Evolutionary conservation across 805 yeast species (phyloP), one percentile per base, ranked within the genome.

Genomic region (Yarrowia keelungensis): DNA sequence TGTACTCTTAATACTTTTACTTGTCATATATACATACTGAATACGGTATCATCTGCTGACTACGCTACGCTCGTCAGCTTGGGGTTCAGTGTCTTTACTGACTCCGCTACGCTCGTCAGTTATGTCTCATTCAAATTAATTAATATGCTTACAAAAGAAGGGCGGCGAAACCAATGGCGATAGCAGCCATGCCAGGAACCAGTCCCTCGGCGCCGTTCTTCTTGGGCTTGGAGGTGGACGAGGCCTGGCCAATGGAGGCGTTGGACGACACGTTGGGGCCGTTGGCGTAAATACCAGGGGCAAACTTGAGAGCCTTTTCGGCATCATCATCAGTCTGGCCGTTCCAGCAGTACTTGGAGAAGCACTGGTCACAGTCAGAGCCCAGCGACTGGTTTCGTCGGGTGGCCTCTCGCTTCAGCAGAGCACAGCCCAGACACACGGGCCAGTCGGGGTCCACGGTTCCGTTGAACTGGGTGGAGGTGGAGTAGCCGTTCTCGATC

Each of bases 361-460:
- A 90, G 76, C 97, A 92, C 67, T 79, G 70, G 72, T 85, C 79
- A 80, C 97, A 92, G 75, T 89, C 91, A 1, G 82, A 87, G n/a
- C 86, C 79, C n/a, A 69, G 75, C 15, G 81, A 77, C 73, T 88
- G 86, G 38, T 53, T 53, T 65, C 68, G 59, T 75, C 92, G 83
- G 79, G 91, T 95, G 75, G 88, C 88, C 47, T 89, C 85, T 76
- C 97, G 86, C 79, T 91, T 88, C 69, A 91, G 82, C 47, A 91
- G 84, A 12, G 97, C 97, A 82, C 97, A 91, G 2, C 90, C 90
- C 56, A 91, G 83, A 81, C 97, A 91, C 3, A 87, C 84, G 50
- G 85, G 80, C 88, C 90, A 91, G 43, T 89, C 87, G 7, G 79
- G 76, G 72, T 90, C 96, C 35, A 88, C 75, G 14, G 96, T 88